Evolutionary conservation across 352 stramenopile species (phyloP), one percentile per base, ranked within the genome.

Genomic region (Globisporangium abappressorium): DNA sequence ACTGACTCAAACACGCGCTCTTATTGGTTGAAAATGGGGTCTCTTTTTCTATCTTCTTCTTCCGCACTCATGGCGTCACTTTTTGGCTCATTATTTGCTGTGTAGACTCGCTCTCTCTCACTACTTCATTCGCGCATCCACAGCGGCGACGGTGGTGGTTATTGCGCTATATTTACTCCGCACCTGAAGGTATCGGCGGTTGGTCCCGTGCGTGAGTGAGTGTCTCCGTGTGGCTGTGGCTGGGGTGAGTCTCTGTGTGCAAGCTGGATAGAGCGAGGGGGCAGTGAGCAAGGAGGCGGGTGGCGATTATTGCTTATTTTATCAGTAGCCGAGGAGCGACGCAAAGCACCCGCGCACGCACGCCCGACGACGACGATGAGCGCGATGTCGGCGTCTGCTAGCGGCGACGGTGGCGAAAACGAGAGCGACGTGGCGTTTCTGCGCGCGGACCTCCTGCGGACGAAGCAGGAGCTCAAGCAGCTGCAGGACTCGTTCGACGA

Each of bases 401-500:
- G 34, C 5, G n/a, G 55, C n/a, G 47, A 38, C 5, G 15, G 24
- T 2, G 15, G 47, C 6, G 60, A 55, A 18, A 28, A 47, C 7
- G 54, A 64, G 33, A 58, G 49, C 49, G 68, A 66, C 41, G 58
- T 67, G 7, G 65, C 65, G 53, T 54, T 66, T 33, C 68, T 93
- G 62, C 84, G 77, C 53, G 69, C 70, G 2, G 79, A 85, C 70
- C 70, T 93, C 62, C 62, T 74, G 49, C 78, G 71, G 18, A 90
- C 87, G 71, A 66, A 77, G 69, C 78, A 80, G 61, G 84, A 92
- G 71, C 76, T 91, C 49, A 80, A 85, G 73, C 70, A 78, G 58
- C 79, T 90, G 63, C 85, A 93, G 66, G 74, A 90, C 57, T 79
- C 86, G 65, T 93, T 91, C 65, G 85, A 93, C 70, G 83, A 93